Percentiles rank a stretch among this genome's conserved stretches.
Evolutionary conservation across 805 yeast genomes (phyloP).

Genomic region (Cyberlindnera saturnus): DNA sequence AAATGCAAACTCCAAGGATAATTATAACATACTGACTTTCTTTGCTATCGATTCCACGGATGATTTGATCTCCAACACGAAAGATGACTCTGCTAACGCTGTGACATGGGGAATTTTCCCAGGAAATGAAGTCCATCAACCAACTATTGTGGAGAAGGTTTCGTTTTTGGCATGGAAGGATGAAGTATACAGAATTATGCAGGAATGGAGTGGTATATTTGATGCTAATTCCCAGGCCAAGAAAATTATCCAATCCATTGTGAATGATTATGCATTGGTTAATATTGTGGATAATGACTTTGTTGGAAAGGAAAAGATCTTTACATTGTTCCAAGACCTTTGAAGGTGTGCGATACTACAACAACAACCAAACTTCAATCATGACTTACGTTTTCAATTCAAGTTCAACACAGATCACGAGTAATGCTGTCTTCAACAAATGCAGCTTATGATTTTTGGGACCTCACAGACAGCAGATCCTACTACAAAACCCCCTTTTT

Average conservation of each 20-base stretch:
- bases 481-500: too few relatives aligned
- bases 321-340: constrained; percentile 38
- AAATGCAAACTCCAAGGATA: constrained; percentile 21
- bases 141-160: constrained; percentile 88
- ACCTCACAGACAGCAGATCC: too few relatives aligned
- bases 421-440: neutral
- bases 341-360: constrained; percentile 1
- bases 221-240: constrained; percentile 29
- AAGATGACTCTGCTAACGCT: constrained; percentile 73
- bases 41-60: constrained; percentile 65
- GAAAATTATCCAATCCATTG: constrained; percentile 37
- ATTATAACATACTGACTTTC: constrained; percentile 57
- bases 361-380: neutral
- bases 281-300: constrained; percentile 89
- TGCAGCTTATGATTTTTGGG: neutral
- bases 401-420: constrained; percentile 3
- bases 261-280: constrained; percentile 61
- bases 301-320: constrained; percentile 52
- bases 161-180: constrained; percentile 97
- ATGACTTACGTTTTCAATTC: constrained; percentile 3
- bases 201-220: constrained; percentile 69
- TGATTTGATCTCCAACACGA: constrained; percentile 60
- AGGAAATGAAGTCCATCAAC: constrained; percentile 89
- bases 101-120: constrained; percentile 99
- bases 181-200: constrained; percentile 78